Base-by-base conservation (phyloP, 2,329 filamentous ascomycete species). In the Amesomyces nigricolor region DNA sequence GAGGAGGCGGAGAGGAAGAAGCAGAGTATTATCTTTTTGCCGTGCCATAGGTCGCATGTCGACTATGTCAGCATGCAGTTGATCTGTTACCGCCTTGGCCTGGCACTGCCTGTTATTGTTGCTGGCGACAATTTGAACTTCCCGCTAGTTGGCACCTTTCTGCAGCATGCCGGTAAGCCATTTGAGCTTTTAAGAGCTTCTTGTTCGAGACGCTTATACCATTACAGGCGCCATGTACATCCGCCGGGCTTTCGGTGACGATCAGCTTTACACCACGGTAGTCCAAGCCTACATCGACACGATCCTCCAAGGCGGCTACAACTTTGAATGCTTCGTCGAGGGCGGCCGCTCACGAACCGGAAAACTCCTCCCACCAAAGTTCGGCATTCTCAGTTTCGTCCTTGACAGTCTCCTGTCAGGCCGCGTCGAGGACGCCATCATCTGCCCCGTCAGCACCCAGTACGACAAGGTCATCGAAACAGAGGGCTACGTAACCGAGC, bases 381-480 rank as follows among this genome's bases (percentile, higher is more conserved):
- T 97, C 62, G 94, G 94, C 9, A 96, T 99, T 57, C 74, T 99
- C 29, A 89, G 84, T 65, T 99, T 96, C 65, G 81, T 97, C 39
- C 75, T 99, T 16, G 94, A 99, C 63, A 95, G 90, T 63, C 78
- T 99, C 13, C 74, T 96, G 5, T 95, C 89, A 0, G 91, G 91
- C 0, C 81, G 91, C 6, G 91, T 96, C 0, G 78, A 95, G 46
- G 94, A 99, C 70, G 86, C 90, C 32, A 88, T 96, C 42, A 90
- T 99, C 51, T 96, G 92, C 64, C 94, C 94, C 0, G 94, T 99
- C 45, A 95, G 89, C 70, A 96, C 91, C 0, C 94, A 99, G 68
- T 99, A 99, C 68, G 94, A 99, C 76, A 99, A 97, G 68, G 94
- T 99, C 54, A 95, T 99, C 57, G 94, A 99, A 71, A 96, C 95